Evolutionary conservation across 257 asterid species (phyloP), one percentile per base, ranked within the genome.

Genomic region (Scutellaria galericulata): DNA sequence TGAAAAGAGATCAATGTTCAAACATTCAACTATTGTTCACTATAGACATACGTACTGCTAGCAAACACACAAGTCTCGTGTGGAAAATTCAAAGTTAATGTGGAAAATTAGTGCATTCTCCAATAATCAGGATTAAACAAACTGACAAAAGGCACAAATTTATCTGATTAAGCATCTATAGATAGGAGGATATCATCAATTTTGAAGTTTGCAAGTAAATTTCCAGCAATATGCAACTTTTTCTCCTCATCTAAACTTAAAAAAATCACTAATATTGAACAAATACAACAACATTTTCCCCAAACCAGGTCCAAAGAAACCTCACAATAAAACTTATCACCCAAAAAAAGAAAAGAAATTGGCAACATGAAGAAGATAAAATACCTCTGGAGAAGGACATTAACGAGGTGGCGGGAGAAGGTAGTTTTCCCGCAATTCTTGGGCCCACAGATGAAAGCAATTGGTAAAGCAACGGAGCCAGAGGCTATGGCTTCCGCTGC

Each of bases 351-450:
- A 53, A 35, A 0, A 47, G 1, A 71, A 15, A 60, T 5, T 11
- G 39, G 20, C 9, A 54, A 53, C 64, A 27, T 14, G 58, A 60
- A 61, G 40, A 54, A 40, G 31, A 31, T 35, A 46, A 11, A 60
- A 15, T 50, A 93, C 98, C 96, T 89, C 53, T 55, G 88, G 61
- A 91, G 95, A 60, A 94, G 90, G 76, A 85, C 88, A 66, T 91
- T 91, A 77, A 91, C 77, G 64, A 94, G 93, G 82, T 88, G 86
- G 75, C 98, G 95, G 44, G 96, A 88, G 83, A 91, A 94, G 7
- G 88, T 89, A 24, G 96, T 85, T 81, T 91, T 93, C 81, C 97
- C 98, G 76, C 93, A 81, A 67, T 91, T 93, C 75, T 91, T 93
- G 56, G 97, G 94, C 55, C 98, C 96, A 70, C 99, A 94, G 7